Conservation (phyloP, 768 basidiomycete genomes). For the Collybia mongolica region DNA sequence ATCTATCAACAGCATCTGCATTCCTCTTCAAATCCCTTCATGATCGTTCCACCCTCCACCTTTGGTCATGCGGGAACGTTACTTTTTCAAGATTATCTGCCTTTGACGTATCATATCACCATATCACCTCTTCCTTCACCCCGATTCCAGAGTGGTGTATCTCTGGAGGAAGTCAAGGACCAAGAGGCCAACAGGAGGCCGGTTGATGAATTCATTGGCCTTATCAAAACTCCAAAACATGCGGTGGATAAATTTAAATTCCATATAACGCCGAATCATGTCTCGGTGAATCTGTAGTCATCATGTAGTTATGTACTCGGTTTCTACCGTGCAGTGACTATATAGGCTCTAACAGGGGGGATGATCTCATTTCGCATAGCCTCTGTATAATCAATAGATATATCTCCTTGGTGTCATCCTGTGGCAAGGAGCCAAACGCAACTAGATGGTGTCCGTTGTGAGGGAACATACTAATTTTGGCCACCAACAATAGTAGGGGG, state of each 20-base stretch:
- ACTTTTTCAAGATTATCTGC: constrained; percentile 5
- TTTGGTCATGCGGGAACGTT: neutral
- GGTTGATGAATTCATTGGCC: constrained; percentile 1
- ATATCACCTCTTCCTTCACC: neutral
- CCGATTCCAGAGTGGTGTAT: neutral
- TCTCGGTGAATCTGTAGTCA: neutral
- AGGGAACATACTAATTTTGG: too few relatives aligned
- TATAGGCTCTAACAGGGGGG: too few relatives aligned
- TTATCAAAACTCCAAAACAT: constrained; percentile 5
- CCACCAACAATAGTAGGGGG: too few relatives aligned
- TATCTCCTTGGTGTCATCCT: too few relatives aligned
- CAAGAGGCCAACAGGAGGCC: neutral
- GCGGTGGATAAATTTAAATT: constrained; percentile 6
- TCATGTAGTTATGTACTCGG: too few relatives aligned
- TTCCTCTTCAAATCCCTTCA: constrained; percentile 19
- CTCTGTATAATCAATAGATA: too few relatives aligned
- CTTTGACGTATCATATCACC: constrained; percentile 17
- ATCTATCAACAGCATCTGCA: constrained; percentile 54
- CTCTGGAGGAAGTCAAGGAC: neutral
- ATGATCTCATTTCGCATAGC: too few relatives aligned
- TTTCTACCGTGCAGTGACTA: too few relatives aligned
- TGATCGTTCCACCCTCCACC: neutral
- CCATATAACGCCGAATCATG: constrained; percentile 5
- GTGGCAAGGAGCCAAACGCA: too few relatives aligned
- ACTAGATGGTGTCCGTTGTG: too few relatives aligned